These are phyloP conservation scores for Hanseniaspora guilliermondii DNA, from an alignment of 805 yeast species.

Conservation along the genomic window DNA sequence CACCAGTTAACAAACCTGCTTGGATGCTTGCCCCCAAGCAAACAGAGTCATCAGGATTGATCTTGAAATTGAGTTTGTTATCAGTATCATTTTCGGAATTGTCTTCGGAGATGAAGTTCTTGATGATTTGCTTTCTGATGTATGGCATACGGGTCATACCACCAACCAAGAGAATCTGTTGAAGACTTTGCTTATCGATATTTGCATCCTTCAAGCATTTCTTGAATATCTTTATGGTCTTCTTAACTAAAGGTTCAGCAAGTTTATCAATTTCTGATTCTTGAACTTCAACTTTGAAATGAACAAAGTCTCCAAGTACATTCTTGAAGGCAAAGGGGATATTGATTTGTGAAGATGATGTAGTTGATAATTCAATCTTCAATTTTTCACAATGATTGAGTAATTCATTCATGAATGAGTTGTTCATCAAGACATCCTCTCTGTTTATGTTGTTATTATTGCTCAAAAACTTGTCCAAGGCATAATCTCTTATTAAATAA, in stretches of 20 bases:
- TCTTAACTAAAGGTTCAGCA: slow-evolving; percentile 52
- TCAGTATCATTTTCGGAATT: slow-evolving; percentile 16
- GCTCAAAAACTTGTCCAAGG: slow-evolving; percentile 44
- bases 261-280: slow-evolving; percentile 58
- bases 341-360: slow-evolving; percentile 46
- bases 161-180: slow-evolving; percentile 68
- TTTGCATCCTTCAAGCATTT: slow-evolving; percentile 66
- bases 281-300: slow-evolving; percentile 44
- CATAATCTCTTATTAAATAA: slow-evolving; percentile 45
- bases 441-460: slow-evolving; percentile 31
- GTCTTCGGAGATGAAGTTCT: slow-evolving; percentile 31
- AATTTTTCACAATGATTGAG: slow-evolving; percentile 69
- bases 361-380: slow-evolving; percentile 63
- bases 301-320: slow-evolving; percentile 28
- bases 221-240: slow-evolving; percentile 61
- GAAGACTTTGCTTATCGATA: slow-evolving; percentile 45
- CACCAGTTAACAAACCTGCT: slow-evolving; percentile 77
- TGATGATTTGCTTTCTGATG: slow-evolving; percentile 49
- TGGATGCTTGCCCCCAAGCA: slow-evolving; percentile 85
- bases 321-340: slow-evolving; percentile 57
- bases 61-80: slow-evolving; percentile 49
- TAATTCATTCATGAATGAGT: slow-evolving; percentile 56
- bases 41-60: slow-evolving; percentile 89
- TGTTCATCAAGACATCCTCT: slow-evolving; percentile 32
- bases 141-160: slow-evolving; percentile 90